A percentile compares a stretch with the other conserved stretches of the same genome.
Evolutionary conservation across 768 basidiomycete species (phyloP).

Genomic region (Leccinum longicurvipes): DNA sequence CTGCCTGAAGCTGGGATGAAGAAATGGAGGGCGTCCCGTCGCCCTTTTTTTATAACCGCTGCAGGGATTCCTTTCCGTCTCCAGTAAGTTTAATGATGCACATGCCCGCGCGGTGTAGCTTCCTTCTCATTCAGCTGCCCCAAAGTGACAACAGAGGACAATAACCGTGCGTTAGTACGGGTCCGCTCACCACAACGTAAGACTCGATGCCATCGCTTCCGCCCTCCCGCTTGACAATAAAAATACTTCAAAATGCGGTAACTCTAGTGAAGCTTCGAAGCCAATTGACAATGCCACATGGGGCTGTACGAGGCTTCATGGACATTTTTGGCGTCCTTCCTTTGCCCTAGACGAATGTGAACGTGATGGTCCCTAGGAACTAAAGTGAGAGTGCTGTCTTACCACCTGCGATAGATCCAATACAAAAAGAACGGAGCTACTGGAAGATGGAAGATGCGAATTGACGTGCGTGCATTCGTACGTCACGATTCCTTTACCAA

Average conservation of each 20-base stretch:
- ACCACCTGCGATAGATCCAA: not conserved
- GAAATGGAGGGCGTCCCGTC: not conserved
- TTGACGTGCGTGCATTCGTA: too few species aligned
- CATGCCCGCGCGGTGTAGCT: too few species aligned
- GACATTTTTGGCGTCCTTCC: not conserved
- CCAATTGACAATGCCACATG: not conserved
- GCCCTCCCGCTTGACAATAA: slow-evolving; percentile 17
- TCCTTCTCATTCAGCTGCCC: not conserved
- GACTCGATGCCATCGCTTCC: not conserved
- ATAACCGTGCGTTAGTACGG: slow-evolving; percentile 12
- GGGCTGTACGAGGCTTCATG: not conserved
- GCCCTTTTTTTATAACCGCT: slow-evolving; percentile 17
- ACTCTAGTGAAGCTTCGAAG: slow-evolving; percentile 10
- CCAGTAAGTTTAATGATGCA: not conserved
- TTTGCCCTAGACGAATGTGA: not conserved
- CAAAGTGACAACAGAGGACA: slow-evolving; percentile 14
- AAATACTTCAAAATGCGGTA: slow-evolving; percentile 17
- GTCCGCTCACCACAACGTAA: slow-evolving; percentile 2
- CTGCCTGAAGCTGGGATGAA: slow-evolving; percentile 6
- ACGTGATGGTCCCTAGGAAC: slow-evolving; percentile 1
- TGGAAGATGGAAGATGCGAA: not conserved
- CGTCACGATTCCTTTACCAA: not conserved
- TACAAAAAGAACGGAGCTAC: slow-evolving; percentile 9
- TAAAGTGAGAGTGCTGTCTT: not conserved
- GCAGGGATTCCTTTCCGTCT: too few species aligned